Base-by-base conservation (phyloP, 495 filamentous ascomycete species). In the Annulohypoxylon stygium region DNA sequence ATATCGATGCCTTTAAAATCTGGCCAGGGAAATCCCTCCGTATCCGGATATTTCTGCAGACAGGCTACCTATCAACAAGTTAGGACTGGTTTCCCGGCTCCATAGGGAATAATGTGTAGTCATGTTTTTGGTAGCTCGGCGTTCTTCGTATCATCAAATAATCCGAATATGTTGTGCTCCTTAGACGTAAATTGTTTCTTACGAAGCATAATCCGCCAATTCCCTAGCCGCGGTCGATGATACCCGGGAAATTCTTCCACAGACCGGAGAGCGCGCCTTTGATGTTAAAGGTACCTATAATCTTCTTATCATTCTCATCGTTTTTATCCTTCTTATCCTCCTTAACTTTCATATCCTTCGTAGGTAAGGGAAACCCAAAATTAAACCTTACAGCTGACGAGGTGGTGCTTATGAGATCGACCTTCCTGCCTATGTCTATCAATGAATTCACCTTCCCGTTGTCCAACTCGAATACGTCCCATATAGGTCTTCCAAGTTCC, bases 391-490 rank as follows among this genome's bases (percentile, higher is more conserved):
- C 48, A 12, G 12, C 4, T 9, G 9, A 2, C 8, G 48, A 53
- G 23, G 7, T 53, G 25, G 25, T 23, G 3, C 20, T 23, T 3
- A 53, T 26, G 1, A 4, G 6, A 26, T 53, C 48, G 23, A 53
- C 26, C 48, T 9, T 53, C 23, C 10, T 26, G 10, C 48, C 48
- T 4, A 53, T 53, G 20, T 2, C 48, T 26, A 53, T 20, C 20
- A 53, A 20, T 30, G 14, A 14, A 12, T 7, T 8, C 20, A 34
- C 65, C 30, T 61, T 61, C 3, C n/a, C 20, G 14, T 61, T 55
- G n/a, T 68, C 65, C 47, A 68, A 12, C 26, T 23, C 23, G 18
- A 36, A 68, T 12, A 47, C 20, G 0, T 68, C 55, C 65, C 65
- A 68, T 8, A 54, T 23, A 14, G 65, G 57, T 18, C 47, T 61